phyloP scores from a whole-genome alignment of 371 early-diverging fungal genomes.

The Lichtheimia hyalospora region DNA sequence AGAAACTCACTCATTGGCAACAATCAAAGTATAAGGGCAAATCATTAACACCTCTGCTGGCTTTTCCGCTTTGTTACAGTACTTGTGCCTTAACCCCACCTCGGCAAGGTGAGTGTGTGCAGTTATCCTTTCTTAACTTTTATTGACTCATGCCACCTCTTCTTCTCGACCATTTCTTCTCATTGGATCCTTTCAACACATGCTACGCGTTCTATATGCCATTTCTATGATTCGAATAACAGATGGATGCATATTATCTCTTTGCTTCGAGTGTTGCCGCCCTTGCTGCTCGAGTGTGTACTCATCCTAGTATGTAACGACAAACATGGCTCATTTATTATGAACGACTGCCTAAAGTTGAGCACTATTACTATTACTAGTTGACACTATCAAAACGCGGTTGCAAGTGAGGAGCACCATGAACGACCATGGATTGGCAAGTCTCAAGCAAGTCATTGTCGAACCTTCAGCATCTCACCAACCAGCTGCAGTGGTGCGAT shows the following conservation, averaged over 20 bases:
- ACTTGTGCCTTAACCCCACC: too few species aligned
- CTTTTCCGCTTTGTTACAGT: too few species aligned
- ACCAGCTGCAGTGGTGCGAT: constrained; percentile 1
- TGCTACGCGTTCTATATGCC: too few species aligned
- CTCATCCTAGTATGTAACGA: constrained; percentile 56
- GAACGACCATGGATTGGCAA: not conserved
- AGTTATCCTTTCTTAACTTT: too few species aligned
- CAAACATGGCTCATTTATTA: not conserved
- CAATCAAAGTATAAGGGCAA: too few species aligned
- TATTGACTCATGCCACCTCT: too few species aligned
- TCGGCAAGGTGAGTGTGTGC: too few species aligned
- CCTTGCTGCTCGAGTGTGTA: constrained; percentile 55
- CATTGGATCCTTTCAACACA: too few species aligned
- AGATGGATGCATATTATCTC: constrained; percentile 43
- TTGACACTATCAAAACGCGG: constrained; percentile 81
- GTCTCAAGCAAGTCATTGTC: constrained; percentile 1
- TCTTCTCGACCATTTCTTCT: too few species aligned
- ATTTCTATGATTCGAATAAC: too few species aligned
- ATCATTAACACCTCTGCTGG: too few species aligned
- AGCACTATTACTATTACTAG: constrained; percentile 8
- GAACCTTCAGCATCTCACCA: constrained; percentile 1
- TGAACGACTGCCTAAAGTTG: not conserved
- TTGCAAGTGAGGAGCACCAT: constrained; percentile 51
- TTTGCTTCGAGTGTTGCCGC: constrained; percentile 62
- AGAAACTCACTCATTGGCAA: too few species aligned